Conservation (phyloP, 176 grass and related monocot species). For the Ananas comosus region DNA sequence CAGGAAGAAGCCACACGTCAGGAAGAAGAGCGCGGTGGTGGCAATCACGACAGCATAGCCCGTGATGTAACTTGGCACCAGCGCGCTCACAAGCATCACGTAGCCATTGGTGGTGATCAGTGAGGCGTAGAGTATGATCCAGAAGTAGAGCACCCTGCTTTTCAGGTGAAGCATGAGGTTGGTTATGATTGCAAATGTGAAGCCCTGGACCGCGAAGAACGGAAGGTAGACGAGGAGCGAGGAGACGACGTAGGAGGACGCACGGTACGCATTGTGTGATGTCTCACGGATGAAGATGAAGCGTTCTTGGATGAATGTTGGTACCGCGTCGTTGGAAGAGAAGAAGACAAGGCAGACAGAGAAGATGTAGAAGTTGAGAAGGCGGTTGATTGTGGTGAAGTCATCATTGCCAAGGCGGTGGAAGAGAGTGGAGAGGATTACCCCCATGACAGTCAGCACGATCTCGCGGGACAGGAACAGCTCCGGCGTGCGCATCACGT, state of each 20-base stretch:
- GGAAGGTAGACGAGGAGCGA: slow-evolving; percentile 63
- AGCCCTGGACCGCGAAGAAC: slow-evolving; percentile 48
- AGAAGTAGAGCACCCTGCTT: slow-evolving; percentile 48
- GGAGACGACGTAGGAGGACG: slow-evolving; percentile 74
- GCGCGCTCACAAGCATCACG: slow-evolving; percentile 65
- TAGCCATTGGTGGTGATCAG: slow-evolving; percentile 73
- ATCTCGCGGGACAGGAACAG: slow-evolving; percentile 53
- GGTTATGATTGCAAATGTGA: slow-evolving; percentile 68
- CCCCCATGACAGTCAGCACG: slow-evolving; percentile 53
- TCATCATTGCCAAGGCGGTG: slow-evolving; percentile 28
- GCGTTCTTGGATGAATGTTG: slow-evolving; percentile 73
- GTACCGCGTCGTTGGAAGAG: slow-evolving; percentile 70
- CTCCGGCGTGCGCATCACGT: slow-evolving; percentile 55
- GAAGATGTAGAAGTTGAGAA: slow-evolving; percentile 75
- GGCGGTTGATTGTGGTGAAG: slow-evolving; percentile 37
- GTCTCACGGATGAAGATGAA: slow-evolving; percentile 85
- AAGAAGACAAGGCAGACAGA: slow-evolving; percentile 74
- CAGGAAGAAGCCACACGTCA: slow-evolving; percentile 76
- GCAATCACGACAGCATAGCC: slow-evolving; percentile 67
- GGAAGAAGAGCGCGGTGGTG: slow-evolving; percentile 53
- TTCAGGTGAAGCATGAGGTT: slow-evolving; percentile 48
- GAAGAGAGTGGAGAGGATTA: slow-evolving; percentile 60
- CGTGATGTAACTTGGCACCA: slow-evolving; percentile 66
- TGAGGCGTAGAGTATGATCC: slow-evolving; percentile 52
- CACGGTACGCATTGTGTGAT: slow-evolving; percentile 75